A percentile compares a stretch with the other conserved stretches of the same genome.
Evolutionary conservation across 495 filamentous ascomycete genomes (phyloP).

Genomic region (Oidiodendron maius): DNA sequence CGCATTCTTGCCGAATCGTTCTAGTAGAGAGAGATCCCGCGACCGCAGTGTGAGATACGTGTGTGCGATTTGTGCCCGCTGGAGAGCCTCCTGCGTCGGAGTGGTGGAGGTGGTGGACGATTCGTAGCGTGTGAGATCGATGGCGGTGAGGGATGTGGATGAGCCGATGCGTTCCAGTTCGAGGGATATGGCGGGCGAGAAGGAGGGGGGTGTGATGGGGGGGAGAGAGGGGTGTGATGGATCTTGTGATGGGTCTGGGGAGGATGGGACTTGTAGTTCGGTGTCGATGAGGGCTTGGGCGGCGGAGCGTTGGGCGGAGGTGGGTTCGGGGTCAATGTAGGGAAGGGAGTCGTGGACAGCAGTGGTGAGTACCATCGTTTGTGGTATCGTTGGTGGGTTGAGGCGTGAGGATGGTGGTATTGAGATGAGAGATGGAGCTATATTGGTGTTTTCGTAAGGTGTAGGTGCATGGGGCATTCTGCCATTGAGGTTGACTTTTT

Average conservation of each 20-base stretch:
- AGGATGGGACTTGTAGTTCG: constrained; percentile 41
- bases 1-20: constrained; percentile 77
- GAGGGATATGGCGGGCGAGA: constrained; percentile 54
- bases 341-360: constrained; percentile 73
- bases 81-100: constrained; percentile 6
- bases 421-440: background rate
- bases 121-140: constrained; percentile 83
- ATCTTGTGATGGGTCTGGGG: constrained; percentile 23
- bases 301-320: constrained; percentile 46
- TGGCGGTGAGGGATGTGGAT: constrained; percentile 47
- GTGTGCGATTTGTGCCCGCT: constrained; percentile 56
- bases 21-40: constrained; percentile 67
- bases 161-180: constrained; percentile 57
- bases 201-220: constrained; percentile 27
- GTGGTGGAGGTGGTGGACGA: constrained; percentile 37
- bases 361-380: constrained; percentile 17
- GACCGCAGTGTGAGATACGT: constrained; percentile 61
- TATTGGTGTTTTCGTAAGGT: background rate
- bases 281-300: constrained; percentile 59
- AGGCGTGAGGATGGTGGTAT: background rate
- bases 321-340: constrained; percentile 68
- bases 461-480: background rate
- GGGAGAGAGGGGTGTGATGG: constrained; percentile 35
- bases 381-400: no score
- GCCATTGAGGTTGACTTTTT: background rate